Evolutionary conservation across 1,284 basidiomycete genomes (phyloP).

Genomic region (Ceratobasidium sp.): DNA sequence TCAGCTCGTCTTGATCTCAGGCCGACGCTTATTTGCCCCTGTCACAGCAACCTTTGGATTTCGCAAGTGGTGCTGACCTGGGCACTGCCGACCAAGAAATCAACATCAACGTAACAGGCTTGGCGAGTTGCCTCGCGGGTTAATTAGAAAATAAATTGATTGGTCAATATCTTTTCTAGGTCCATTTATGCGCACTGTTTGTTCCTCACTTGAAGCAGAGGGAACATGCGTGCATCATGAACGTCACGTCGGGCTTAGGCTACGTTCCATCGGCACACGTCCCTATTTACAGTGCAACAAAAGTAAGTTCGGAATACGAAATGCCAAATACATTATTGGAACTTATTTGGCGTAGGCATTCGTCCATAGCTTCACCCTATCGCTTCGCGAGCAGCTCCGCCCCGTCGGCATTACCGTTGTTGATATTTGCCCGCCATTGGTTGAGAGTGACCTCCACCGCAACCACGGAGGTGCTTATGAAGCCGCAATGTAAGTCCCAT

Average conservation of each 20-base stretch:
- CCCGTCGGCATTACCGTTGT: constrained; percentile 49
- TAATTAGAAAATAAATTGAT: too few relatives aligned
- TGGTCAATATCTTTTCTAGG: too few relatives aligned
- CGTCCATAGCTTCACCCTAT: constrained; percentile 9
- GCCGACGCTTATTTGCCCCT: background rate
- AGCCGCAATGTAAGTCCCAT: background rate
- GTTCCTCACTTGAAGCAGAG: constrained; percentile 14
- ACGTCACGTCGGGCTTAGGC: background rate
- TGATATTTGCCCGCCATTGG: constrained; percentile 51
- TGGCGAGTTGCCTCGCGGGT: too few relatives aligned
- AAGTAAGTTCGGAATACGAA: background rate
- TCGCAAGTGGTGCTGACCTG: constrained; percentile 1
- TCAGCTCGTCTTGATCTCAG: background rate
- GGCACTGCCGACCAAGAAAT: background rate
- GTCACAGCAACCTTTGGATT: background rate
- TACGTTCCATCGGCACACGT: background rate
- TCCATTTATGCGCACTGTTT: constrained; percentile 5
- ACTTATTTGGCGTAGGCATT: constrained; percentile 6
- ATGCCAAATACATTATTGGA: too few relatives aligned
- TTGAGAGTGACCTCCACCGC: constrained; percentile 45
- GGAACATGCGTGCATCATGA: background rate
- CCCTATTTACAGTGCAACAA: background rate
- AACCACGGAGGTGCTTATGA: background rate
- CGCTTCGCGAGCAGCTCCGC: constrained; percentile 16
- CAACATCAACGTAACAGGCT: background rate